Evolutionary conservation across 805 yeast species (phyloP).

Genomic region (Wickerhamiella bombiphila): DNA sequence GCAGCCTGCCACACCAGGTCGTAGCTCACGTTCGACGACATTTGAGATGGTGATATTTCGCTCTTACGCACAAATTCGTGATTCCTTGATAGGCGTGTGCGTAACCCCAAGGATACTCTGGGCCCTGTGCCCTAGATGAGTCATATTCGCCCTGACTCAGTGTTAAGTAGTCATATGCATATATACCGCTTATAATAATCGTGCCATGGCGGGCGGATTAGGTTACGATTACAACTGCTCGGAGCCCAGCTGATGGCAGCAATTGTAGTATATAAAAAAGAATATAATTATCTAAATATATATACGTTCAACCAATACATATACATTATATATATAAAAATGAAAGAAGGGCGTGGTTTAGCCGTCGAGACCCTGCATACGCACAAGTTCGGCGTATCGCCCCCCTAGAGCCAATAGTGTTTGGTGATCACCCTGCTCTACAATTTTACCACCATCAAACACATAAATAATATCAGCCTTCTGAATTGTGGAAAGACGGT

Average conservation of each 20-base stretch:
- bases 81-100: too few relatives aligned
- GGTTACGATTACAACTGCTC: too few relatives aligned
- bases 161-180: too few relatives aligned
- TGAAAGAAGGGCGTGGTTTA: not conserved
- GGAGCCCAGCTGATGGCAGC: too few relatives aligned
- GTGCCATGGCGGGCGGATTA: too few relatives aligned
- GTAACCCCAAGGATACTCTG: too few relatives aligned
- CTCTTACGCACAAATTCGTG: too few relatives aligned
- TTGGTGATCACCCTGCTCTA: constrained; percentile 43
- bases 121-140: too few relatives aligned
- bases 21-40: constrained; percentile 22
- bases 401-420: constrained; percentile 30
- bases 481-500: constrained; percentile 56
- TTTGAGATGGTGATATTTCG: too few relatives aligned
- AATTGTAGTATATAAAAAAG: not conserved
- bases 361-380: constrained; percentile 25
- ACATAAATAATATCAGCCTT: constrained; percentile 49
- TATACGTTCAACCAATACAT: too few relatives aligned
- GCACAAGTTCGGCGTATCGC: constrained; percentile 28
- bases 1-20: constrained; percentile 40
- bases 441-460: constrained; percentile 44
- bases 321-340: not conserved
- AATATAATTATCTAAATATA: not conserved
- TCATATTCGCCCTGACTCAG: too few relatives aligned
- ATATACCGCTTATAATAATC: too few relatives aligned